These are phyloP conservation scores for Rugiboletus extremiorientalis DNA, from an alignment of 1,284 basidiomycete genomes.

Conservation along the genomic window DNA sequence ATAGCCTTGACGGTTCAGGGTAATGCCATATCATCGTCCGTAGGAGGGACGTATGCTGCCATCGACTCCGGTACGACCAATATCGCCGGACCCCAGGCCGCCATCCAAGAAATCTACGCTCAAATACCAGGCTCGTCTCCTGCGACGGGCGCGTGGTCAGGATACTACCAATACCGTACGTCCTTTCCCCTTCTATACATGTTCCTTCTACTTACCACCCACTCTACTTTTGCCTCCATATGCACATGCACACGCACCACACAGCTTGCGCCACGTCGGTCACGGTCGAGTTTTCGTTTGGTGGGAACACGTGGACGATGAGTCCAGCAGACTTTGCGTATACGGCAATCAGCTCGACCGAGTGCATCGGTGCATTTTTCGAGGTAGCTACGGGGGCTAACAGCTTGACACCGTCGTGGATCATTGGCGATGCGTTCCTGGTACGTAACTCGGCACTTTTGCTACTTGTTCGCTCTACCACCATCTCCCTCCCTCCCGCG, in stretches of 20 bases:
- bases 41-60: constrained; percentile 22
- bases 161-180: constrained; percentile 36
- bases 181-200: not conserved
- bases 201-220: not conserved
- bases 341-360: constrained; percentile 33
- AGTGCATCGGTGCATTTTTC: constrained; percentile 52
- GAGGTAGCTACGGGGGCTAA: constrained; percentile 33
- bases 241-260: not conserved
- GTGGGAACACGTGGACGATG: constrained; percentile 46
- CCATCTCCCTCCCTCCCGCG: not conserved
- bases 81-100: constrained; percentile 36
- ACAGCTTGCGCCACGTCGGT: constrained; percentile 25
- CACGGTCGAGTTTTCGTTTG: constrained; percentile 41
- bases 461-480: not conserved
- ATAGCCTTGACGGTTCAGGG: constrained; percentile 35
- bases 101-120: constrained; percentile 38
- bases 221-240: not conserved
- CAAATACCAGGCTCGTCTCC: constrained; percentile 36
- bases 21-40: constrained; percentile 13
- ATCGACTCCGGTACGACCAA: constrained; percentile 48
- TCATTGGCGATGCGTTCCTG: constrained; percentile 55
- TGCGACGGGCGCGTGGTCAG: constrained; percentile 24
- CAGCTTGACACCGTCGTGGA: constrained; percentile 37
- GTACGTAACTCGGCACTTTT: constrained; percentile 12
- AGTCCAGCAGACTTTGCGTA: constrained; percentile 46